Base-by-base conservation (phyloP, 2,329 filamentous ascomycete genomes). In the Colletotrichum eleusines region DNA sequence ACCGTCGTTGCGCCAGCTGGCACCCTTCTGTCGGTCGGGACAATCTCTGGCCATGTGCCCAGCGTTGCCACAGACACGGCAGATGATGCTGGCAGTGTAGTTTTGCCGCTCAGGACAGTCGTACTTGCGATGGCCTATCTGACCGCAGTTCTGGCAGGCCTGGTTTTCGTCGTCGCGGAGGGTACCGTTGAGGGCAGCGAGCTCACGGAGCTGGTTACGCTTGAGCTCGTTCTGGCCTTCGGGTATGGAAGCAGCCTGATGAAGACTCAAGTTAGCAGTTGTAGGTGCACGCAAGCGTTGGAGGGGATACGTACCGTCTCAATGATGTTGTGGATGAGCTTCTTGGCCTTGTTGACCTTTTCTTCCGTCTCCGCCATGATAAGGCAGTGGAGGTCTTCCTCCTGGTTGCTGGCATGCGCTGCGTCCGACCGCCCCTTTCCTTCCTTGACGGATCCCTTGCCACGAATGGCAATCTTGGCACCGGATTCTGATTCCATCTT, bases 331-430 rank as follows among this genome's bases (percentile, higher is more conserved):
- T 99, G 95, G 74, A 99, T 97, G 73, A 98, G 84, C 84, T 97
- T 94, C 87, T 98, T 99, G 75, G 96, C 96, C 84, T 98, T 99
- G 86, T 97, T 97, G 80, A 99, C 95, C 86, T 99, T 99, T 74
- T 99, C 96, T 85, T 99, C 97, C 46, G 95, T 98, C 79, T 99
- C 96, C 78, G 96, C 96, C 96, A 99, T 99, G 85, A 99, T 98
- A 80, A 99, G 86, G 84, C 96, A 99, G 84, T 99, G 96, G 69
- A 99, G 88, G 81, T 99, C 96, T 85, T 99, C 96, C 86, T 99
- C 96, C 88, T 99, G 96, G 87, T 99, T 99, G 89, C 96, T 98
- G 82, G 95, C 94, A 84, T 99, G 96, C 85, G 96, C 96, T 78
- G 96, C 96, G 83, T 99, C 96, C 85, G 96, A 98, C 76, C 96